These are phyloP conservation scores for Margaritispora aquatica DNA, from an alignment of 495 filamentous ascomycete genomes.

Conservation along the genomic window DNA sequence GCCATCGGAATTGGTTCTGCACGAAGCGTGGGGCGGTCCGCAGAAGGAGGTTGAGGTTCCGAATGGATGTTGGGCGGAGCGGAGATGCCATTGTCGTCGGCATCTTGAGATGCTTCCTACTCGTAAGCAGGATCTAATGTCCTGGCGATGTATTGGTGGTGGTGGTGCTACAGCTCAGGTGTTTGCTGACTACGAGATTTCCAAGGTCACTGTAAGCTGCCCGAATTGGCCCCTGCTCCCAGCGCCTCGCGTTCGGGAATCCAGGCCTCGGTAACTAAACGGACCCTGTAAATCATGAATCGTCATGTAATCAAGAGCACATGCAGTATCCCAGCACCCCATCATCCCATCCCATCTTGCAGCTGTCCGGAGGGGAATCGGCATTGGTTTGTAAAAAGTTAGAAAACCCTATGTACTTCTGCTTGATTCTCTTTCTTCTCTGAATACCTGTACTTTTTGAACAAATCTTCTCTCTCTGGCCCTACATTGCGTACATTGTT, in stretches of 20 bases:
- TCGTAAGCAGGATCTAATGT: neutral
- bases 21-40: constrained; percentile 21
- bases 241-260: neutral
- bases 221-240: neutral
- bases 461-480: neutral
- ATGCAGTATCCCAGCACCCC: neutral
- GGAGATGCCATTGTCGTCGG: constrained; percentile 3
- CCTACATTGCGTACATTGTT: neutral
- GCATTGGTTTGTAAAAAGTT: neutral
- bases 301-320: neutral
- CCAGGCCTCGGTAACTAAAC: neutral
- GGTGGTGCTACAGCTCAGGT: neutral
- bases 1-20: constrained; percentile 34
- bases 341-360: too few species aligned
- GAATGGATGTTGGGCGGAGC: constrained; percentile 20
- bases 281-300: neutral
- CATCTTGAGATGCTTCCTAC: neutral
- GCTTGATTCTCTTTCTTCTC: neutral
- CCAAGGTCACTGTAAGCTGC: constrained; percentile 13
- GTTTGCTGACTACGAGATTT: constrained; percentile 15
- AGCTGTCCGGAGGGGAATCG: neutral
- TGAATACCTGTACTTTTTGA: neutral
- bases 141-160: too few species aligned
- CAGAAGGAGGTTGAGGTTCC: constrained; percentile 25
- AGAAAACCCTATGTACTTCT: neutral